Conservation (phyloP, 164 flowering plant species). For the grape (Vitis vinifera) region DNA sequence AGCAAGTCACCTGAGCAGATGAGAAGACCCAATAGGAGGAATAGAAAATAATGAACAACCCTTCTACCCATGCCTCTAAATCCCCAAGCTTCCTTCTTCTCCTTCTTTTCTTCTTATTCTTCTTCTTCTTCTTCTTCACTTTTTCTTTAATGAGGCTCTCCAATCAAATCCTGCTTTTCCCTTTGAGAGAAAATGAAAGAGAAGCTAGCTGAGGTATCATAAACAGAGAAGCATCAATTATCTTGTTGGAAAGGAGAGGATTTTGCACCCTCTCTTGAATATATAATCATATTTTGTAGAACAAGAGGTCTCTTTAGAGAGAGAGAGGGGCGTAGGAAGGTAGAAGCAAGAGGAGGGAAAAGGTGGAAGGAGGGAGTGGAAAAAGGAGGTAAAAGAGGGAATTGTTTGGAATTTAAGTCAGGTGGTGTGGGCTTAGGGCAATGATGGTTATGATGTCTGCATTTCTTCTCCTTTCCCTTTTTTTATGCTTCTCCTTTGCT, state of each 20-base stretch:
- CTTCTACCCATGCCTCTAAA: slow-evolving; percentile 8
- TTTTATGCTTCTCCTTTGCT: not conserved
- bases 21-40: slow-evolving; percentile 21
- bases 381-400: slow-evolving; percentile 14
- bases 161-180: not conserved
- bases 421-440: slow-evolving; percentile 22
- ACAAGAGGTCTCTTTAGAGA: not conserved
- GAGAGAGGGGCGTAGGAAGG: slow-evolving; percentile 4
- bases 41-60: not conserved
- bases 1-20: slow-evolving; percentile 30
- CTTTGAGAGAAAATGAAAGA: not conserved
- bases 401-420: slow-evolving; percentile 22
- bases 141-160: not conserved
- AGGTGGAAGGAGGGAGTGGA: slow-evolving; percentile 7
- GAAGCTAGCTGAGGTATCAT: slow-evolving; percentile 3
- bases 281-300: slow-evolving; percentile 1
- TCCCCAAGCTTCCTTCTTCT: not conserved
- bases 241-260: slow-evolving; percentile 7
- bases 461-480: slow-evolving; percentile 14
- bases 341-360: slow-evolving; percentile 12
- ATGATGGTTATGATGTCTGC: slow-evolving; percentile 24
- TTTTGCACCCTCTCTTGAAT: slow-evolving; percentile 1
- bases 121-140: slow-evolving; percentile 7
- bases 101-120: not conserved
- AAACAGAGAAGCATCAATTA: slow-evolving; percentile 13